Evolutionary conservation across 306 rosid species (phyloP).

Genomic region (Myrica gale): DNA sequence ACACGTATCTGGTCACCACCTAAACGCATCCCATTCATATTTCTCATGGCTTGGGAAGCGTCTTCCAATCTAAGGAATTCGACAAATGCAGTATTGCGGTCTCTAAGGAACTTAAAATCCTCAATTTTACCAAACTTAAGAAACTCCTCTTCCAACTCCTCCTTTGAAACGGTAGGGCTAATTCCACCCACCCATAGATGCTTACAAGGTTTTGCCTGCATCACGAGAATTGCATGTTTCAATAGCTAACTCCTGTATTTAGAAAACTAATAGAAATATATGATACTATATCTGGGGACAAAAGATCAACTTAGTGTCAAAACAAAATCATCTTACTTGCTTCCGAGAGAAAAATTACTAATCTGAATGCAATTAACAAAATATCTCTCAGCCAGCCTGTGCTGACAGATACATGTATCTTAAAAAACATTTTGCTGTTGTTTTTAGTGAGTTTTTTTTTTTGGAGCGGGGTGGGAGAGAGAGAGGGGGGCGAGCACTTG

Average conservation of each 20-base stretch:
- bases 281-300: neutral
- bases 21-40: conserved; percentile 79
- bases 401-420: neutral
- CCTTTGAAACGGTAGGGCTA: conserved; percentile 74
- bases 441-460: too few species aligned
- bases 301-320: neutral
- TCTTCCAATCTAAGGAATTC: conserved; percentile 81
- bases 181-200: conserved; percentile 98
- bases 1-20: conserved; percentile 95
- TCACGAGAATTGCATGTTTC: neutral
- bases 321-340: neutral
- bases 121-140: conserved; percentile 78
- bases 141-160: conserved; percentile 79
- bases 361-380: neutral
- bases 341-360: neutral
- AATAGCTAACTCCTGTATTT: conserved; percentile 1
- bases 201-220: conserved; percentile 80
- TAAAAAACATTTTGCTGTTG: neutral
- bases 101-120: conserved; percentile 80
- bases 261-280: neutral
- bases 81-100: conserved; percentile 83
- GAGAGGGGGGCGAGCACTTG: neutral
- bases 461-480: too few species aligned
- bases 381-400: neutral
- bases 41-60: conserved; percentile 84